phyloP scores from a whole-genome alignment of 2,329 filamentous ascomycete species.

The Talaromyces islandicus region DNA sequence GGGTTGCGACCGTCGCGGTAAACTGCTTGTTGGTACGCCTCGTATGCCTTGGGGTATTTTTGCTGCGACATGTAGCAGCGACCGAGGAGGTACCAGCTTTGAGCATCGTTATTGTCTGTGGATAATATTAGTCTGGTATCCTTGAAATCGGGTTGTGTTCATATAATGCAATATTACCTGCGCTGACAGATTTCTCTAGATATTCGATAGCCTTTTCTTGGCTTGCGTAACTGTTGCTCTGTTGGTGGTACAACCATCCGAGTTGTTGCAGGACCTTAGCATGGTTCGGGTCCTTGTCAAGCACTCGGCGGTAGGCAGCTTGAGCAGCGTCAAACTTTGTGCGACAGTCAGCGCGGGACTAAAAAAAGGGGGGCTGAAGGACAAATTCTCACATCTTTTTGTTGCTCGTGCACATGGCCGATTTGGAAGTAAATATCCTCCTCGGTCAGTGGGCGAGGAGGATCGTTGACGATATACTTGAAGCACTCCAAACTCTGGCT shows the following conservation, averaged over 20 bases:
- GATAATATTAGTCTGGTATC: not conserved
- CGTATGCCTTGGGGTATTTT: constrained; percentile 97
- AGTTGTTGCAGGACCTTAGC: constrained; percentile 97
- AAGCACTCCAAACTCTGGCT: constrained; percentile 95
- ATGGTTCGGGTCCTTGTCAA: constrained; percentile 91
- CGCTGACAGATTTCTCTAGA: constrained; percentile 89
- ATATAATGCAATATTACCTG: no score
- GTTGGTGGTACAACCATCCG: constrained; percentile 95
- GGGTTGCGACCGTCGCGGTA: constrained; percentile 97
- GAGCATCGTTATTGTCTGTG: constrained; percentile 83
- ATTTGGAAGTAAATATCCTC: constrained; percentile 99
- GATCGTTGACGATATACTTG: constrained; percentile 92
- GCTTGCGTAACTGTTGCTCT: constrained; percentile 82
- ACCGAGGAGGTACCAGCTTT: constrained; percentile 97
- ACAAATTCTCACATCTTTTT: constrained; percentile 74
- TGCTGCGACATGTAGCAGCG: constrained; percentile 99
- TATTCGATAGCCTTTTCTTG: constrained; percentile 97
- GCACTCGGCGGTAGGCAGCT: constrained; percentile 81
- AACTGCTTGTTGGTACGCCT: constrained; percentile 96
- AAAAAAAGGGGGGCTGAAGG: not conserved
- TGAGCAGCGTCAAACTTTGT: constrained; percentile 85
- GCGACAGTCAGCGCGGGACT: constrained; percentile 16
- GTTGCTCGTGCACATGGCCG: constrained; percentile 95
- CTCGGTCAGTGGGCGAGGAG: constrained; percentile 85
- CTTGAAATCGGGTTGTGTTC: no score